Evolutionary conservation across 2,329 filamentous ascomycete species (phyloP), one percentile per base, ranked within the genome.

Genomic region (Aspergillus fumigatus): DNA sequence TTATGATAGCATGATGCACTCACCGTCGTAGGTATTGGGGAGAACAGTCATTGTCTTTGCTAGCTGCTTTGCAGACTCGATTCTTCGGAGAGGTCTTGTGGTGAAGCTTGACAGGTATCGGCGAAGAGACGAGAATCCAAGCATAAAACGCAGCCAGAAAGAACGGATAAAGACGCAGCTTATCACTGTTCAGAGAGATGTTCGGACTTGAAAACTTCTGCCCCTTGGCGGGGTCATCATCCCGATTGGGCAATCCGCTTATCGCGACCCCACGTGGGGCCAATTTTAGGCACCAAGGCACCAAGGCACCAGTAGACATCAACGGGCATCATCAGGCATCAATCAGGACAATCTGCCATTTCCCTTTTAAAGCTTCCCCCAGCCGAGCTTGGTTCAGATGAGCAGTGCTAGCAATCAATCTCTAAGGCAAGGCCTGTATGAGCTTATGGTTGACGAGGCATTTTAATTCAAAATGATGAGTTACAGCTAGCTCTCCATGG

Each of bases 1-100:
- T 27, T 50, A 40, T 23, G 19, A 27, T 38, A 35, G 10, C 26
- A 49, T 54, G 47, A n/a, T n/a, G 49, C 3, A 73, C 80, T 69
- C 71, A 86, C 84, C 79, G 69, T 85, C 79, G 68, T 86, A 86
- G 61, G 79, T 80, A 61, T 77, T 77, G 6, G 84, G 84, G 59
- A 86, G 82, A 61, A 74, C 74, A 58, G 77, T 70, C 83, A 83
- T 84, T 68, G 65, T 74, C 59, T 54, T 58, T 29, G 70, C 66
- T 25, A 71, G 62, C 61, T 73, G 70, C 56, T 66, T 71, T 2
- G 67, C 50, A 26, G 69, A 72, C 58, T 72, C 66, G 47, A 74
- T 71, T 59, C 65, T 64, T 52, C 62, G 56, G 38, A 70, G 63
- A 17, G 68, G 67, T 58, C 63, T 66, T 45, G 62, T 51, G 19